Evolutionary conservation across 2,329 filamentous ascomycete species (phyloP), one percentile per base, ranked within the genome.

Genomic region (Colletotrichum sublineola): DNA sequence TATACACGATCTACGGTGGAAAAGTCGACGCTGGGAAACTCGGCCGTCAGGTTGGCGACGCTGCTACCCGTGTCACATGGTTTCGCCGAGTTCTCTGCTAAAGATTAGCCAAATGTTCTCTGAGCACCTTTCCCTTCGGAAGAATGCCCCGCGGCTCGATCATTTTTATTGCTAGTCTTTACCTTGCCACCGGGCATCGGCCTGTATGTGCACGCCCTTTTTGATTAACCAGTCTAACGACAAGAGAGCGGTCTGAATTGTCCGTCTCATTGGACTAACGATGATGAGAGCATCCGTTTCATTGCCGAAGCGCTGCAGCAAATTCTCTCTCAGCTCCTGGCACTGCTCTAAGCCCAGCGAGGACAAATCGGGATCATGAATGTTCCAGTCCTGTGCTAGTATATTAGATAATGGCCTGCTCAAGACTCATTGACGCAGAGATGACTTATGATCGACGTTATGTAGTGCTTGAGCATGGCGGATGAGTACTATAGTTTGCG

Each of bases 391-490:
- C 76, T 82, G 87, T 89, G 72, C 5, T 44, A 8, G 11, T 3
- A 42, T 68, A 74, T 80, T 67, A 81, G 78, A 52, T 33, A 7
- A 3, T 36, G 60, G 74, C 77, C 50, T 73, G 18, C 18, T 33
- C 11, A 2, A 29, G 18, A 18, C 20, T 38, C 1, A 52, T 50
- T 6, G 18, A 48, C 42, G n/a, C 14, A 24, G 15, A 31, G 36
- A n/a, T 64, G 36, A 86, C 87, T 82, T 83, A 89, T 89, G 79
- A 62, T 81, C 77, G 18, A 83, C 81, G 71, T 90, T 90, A 78
- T 90, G 88, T n/a, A 84, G 77, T 11, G 85, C 88, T 81, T 98
- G 94, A 20, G 94, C 96, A 86, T 98, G 96, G 76, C 96, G 93
- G 78, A 98, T 92, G 78, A 98, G 86, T 76, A 98, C 93, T 72